Evolutionary conservation across 2,329 filamentous ascomycete species (phyloP), one percentile per base, ranked within the genome.

Genomic region (Coniochaeta prunicola): DNA sequence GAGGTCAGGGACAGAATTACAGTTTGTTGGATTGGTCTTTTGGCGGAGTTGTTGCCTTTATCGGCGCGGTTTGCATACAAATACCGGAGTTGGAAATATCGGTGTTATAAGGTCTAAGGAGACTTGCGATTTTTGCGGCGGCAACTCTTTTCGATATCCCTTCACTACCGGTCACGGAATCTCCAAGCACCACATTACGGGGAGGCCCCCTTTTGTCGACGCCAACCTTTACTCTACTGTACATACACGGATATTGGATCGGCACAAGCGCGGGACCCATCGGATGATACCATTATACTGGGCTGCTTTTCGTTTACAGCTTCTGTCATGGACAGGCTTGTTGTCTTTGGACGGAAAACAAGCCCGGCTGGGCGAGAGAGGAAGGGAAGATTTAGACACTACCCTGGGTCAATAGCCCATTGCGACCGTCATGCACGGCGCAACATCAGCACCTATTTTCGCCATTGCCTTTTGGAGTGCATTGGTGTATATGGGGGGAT

Each of bases 391-490:
- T 59, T 61, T 66, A 66, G 64, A 66, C 62, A 65, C 55, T 62
- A 61, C 62, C 61, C 62, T 60, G 65, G 65, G 64, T 63, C 64
- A 66, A 66, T 60, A 65, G 60, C 64, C 65, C 64, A 53, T 24
- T 36, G 53, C 53, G 53, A 55, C 53, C 53, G 28, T 12, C 53
- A 28, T 30, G 9, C 28, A 36, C 53, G 53, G 53, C 28, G 45
- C 45, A 50, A 50, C 45, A 50, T 28, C 13, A 2, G 8, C 7
- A 28, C 13, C 17, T 30, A 15, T 21, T 30, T 15, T 12, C 3
- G 21, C 24, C 13, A 19, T 50, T 15, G 45, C 26, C 45, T 21
- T 28, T 30, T 21, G 10, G 24, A 30, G 19, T n/a, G 40, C 45
- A 17, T 30, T 1, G 45, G 15, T 26, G 7, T 8, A 15, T 28